A percentile compares a stretch with the other conserved stretches of the same genome.
These are phyloP conservation scores for Serendipita sp. DNA, from an alignment of 768 basidiomycete genomes.

Conservation along the genomic window DNA sequence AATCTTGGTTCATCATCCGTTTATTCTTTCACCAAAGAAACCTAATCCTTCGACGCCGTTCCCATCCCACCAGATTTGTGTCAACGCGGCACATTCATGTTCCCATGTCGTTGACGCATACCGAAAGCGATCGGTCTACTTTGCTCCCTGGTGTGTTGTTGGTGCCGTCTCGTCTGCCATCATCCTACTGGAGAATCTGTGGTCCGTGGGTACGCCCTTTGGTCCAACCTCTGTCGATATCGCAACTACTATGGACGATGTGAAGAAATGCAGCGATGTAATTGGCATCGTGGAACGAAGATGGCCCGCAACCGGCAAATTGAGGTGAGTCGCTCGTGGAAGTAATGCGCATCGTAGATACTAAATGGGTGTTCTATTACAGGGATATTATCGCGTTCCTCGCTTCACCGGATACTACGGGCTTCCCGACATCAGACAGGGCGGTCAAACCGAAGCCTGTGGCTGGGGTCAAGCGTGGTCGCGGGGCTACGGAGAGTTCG, in stretches of 20 bases:
- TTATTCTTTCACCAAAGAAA: slow-evolving; percentile 48
- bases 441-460: background rate
- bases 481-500: background rate
- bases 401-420: background rate
- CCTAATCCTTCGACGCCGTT: slow-evolving; percentile 31
- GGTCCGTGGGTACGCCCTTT: slow-evolving; percentile 36
- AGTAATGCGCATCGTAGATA: background rate
- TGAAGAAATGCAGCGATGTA: slow-evolving; percentile 41
- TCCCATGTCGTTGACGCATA: slow-evolving; percentile 48
- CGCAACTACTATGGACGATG: slow-evolving; percentile 39
- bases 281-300: slow-evolving; percentile 27
- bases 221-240: slow-evolving; percentile 29
- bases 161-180: slow-evolving; percentile 34
- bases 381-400: background rate
- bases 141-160: slow-evolving; percentile 24
- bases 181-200: slow-evolving; percentile 50
- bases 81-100: slow-evolving; percentile 67
- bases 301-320: slow-evolving; percentile 10
- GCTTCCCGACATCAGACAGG: background rate
- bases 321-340: background rate
- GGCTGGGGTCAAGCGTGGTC: background rate
- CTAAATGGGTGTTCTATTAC: background rate
- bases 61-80: slow-evolving; percentile 61
- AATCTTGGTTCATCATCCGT: slow-evolving; percentile 64
- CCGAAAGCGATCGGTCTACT: slow-evolving; percentile 21